Base-by-base conservation (phyloP, 352 stramenopile species). In the Pythium rishiriense region DNA sequence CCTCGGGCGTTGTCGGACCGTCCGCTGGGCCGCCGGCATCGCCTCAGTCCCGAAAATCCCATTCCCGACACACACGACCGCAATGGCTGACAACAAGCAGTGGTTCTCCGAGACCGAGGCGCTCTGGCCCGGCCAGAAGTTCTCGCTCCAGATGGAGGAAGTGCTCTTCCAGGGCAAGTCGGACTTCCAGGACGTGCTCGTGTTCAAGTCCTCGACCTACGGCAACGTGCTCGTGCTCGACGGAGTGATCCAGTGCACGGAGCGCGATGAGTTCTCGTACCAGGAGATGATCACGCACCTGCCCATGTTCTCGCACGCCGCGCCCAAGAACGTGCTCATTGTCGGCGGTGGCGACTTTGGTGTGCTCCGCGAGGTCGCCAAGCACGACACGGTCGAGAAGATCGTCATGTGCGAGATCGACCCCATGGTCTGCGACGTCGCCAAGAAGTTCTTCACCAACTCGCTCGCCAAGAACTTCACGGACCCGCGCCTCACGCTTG, bases 201-300 rank as follows among this genome's bases (percentile, higher is more conserved):
- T 99, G n/a, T 99, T 99, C 82, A 89, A 99, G 74, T 98, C 93
- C n/a, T 73, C 84, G 46, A 98, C 93, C 39, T 99, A 99, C 76
- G 97, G 97, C 51, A 97, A 95, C 69, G 97, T 99, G 42, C 85
- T 99, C n/a, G 96, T 99, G 46, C 84, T 99, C 35, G 98, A 99
- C 78, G 97, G 97, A 52, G 97, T 99, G 49, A 99, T 99, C 82
- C 97, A 99, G 82, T 85, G 97, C 43, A 99, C 98, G 29, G 97
- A 99, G 75, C 83, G 95, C 33, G 98, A 99, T 71, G 97, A 99
- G 78, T 98, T 98, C 74, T 79, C 94, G 46, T 99, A 99, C 83
- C 97, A 99, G 82, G 98, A 99, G 84, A 99, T 99, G 97, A 99
- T 99, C 79, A 90, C 96, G 19, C 97, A 99, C 78, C 83, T 99